Evolutionary conservation across 2,329 filamentous ascomycete species (phyloP).

Genomic region (Aspergillus brunneoviolaceus): DNA sequence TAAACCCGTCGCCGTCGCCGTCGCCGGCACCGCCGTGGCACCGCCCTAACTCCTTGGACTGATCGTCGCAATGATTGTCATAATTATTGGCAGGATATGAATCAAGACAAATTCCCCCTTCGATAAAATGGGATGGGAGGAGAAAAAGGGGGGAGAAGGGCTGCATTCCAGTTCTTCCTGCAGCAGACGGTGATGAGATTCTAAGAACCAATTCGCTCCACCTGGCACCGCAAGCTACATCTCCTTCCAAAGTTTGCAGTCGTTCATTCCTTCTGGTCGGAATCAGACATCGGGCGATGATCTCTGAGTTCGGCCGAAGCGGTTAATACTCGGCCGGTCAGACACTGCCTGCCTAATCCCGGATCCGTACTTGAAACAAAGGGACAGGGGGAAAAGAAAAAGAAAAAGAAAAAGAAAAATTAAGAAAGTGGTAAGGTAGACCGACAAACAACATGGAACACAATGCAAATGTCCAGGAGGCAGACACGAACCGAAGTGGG

Average conservation of each 20-base stretch:
- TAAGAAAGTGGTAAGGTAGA: too few species aligned
- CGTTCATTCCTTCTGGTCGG: not conserved
- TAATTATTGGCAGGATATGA: too few species aligned
- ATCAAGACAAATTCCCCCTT: too few species aligned
- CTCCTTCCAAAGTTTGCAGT: not conserved
- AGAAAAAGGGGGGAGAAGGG: not conserved
- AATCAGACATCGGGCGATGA: slow-evolving; percentile 2
- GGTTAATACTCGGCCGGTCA: slow-evolving; percentile 8
- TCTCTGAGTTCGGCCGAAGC: slow-evolving; percentile 5
- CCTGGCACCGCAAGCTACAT: not conserved
- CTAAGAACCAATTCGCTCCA: not conserved
- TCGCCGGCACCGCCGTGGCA: not conserved
- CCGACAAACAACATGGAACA: not conserved
- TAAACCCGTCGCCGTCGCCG: not conserved
- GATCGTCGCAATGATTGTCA: not conserved
- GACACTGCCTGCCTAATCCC: slow-evolving; percentile 4
- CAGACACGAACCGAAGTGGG: not conserved
- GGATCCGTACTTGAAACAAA: not conserved
- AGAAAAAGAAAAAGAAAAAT: not conserved
- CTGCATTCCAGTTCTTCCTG: not conserved
- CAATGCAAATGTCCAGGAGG: not conserved
- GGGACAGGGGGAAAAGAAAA: not conserved
- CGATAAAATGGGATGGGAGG: too few species aligned
- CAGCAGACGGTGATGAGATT: not conserved
- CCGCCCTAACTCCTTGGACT: not conserved